Evolutionary conservation across 768 basidiomycete species (phyloP).

Genomic region (Leccinum rimulosum): DNA sequence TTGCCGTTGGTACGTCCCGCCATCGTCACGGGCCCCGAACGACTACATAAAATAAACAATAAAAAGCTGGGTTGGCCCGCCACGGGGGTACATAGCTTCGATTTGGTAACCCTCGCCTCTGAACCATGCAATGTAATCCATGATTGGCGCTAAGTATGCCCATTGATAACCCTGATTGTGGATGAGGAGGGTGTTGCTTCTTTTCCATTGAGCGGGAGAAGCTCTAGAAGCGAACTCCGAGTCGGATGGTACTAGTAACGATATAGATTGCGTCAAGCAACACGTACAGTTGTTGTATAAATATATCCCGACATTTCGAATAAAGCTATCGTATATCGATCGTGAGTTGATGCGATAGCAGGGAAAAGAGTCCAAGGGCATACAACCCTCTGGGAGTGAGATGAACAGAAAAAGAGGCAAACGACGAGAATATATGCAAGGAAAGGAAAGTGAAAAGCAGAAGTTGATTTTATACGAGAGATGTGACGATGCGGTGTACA

Average conservation of each 20-base stretch:
- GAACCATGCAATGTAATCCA: neutral
- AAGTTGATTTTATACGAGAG: conserved; percentile 13
- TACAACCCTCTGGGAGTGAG: neutral
- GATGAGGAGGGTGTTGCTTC: neutral
- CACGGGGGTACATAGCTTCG: neutral
- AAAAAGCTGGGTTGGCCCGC: neutral
- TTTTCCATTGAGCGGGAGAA: neutral
- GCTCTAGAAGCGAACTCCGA: neutral
- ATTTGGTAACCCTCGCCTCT: neutral
- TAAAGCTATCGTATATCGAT: conserved; percentile 20
- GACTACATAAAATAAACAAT: neutral
- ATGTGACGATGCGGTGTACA: conserved; percentile 29
- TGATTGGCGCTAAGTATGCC: neutral
- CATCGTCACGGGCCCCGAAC: neutral
- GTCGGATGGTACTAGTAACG: neutral
- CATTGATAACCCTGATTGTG: neutral
- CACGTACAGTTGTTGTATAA: conserved; percentile 6
- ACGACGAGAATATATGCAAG: conserved; percentile 5
- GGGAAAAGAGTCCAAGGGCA: neutral
- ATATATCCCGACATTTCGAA: conserved; percentile 16
- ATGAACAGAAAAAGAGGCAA: neutral
- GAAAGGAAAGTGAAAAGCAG: neutral
- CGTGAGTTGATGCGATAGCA: conserved; percentile 6
- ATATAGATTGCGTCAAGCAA: conserved; percentile 28
- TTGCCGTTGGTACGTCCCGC: neutral